Conservation (phyloP, 2,329 filamentous ascomycete species). For the Penicillium sclerotigenum region DNA sequence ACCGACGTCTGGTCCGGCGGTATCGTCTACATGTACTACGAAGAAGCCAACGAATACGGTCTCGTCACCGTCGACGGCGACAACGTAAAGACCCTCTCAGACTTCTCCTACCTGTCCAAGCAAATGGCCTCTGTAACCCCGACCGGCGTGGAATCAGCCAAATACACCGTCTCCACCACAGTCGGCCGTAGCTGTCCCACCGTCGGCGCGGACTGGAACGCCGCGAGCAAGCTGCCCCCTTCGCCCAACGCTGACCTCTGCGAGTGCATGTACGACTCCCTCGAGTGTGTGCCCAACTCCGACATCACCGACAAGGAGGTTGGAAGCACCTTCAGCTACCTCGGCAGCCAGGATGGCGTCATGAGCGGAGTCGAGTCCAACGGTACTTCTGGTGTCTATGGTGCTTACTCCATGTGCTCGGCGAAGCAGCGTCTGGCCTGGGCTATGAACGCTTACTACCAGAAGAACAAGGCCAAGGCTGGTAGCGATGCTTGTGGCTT, state of each 20-base stretch:
- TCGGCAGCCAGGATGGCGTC: constrained; percentile 39
- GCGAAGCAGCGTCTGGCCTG: constrained; percentile 46
- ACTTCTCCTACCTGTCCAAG: constrained; percentile 70
- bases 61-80: constrained; percentile 61
- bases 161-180: constrained; percentile 73
- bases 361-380: constrained; percentile 43
- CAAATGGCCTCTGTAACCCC: constrained; percentile 68
- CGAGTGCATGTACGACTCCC: constrained; percentile 74
- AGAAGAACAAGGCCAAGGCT: constrained; percentile 33
- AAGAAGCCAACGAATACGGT: constrained; percentile 83
- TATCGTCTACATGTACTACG: constrained; percentile 98
- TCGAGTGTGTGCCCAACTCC: constrained; percentile 66
- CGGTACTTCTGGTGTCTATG: constrained; percentile 43
- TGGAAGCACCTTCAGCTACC: constrained; percentile 63
- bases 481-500: constrained; percentile 45
- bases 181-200: constrained; percentile 68
- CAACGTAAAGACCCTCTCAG: constrained; percentile 63
- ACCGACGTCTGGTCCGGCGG: constrained; percentile 84
- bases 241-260: constrained; percentile 76
- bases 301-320: constrained; percentile 58
- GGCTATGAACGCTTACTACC: constrained; percentile 48
- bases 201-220: constrained; percentile 64
- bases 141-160: constrained; percentile 59
- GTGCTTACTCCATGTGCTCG: constrained; percentile 50
- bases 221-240: constrained; percentile 69